Conservation (phyloP, 495 filamentous ascomycete genomes). For the Penicillium turbatum region DNA sequence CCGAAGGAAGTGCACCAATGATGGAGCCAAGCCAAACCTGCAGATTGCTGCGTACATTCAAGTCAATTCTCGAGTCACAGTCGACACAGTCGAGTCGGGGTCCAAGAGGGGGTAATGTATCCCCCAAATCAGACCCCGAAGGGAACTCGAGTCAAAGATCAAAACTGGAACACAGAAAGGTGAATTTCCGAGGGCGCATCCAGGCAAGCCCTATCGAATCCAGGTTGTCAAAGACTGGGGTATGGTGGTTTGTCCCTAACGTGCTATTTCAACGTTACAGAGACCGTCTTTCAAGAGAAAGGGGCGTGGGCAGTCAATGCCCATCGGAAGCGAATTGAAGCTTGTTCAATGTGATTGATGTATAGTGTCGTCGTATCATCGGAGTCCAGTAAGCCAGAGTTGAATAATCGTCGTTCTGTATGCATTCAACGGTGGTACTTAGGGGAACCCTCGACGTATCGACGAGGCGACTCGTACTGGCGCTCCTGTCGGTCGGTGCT, state of each 20-base stretch:
- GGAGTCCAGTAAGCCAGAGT: neutral
- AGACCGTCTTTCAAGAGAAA: slow-evolving; percentile 7
- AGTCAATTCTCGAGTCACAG: slow-evolving; percentile 2
- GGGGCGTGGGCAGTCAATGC: slow-evolving; percentile 16
- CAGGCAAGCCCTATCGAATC: slow-evolving; percentile 17
- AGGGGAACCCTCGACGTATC: slow-evolving; percentile 21
- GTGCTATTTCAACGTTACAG: slow-evolving; percentile 1
- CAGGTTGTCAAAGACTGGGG: slow-evolving; percentile 1
- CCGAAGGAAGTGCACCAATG: slow-evolving; percentile 6
- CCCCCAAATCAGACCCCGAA: neutral
- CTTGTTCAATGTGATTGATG: slow-evolving; percentile 9
- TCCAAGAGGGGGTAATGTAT: neutral
- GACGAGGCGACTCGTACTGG: slow-evolving; percentile 25
- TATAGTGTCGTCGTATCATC: neutral
- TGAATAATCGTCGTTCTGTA: neutral
- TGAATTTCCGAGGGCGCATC: slow-evolving; percentile 16
- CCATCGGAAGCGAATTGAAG: slow-evolving; percentile 11
- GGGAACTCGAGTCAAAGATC: slow-evolving; percentile 2
- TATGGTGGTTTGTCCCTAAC: neutral
- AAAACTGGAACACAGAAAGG: slow-evolving; percentile 1
- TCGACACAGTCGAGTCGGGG: slow-evolving; percentile 1
- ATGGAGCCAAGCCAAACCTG: slow-evolving; percentile 11
- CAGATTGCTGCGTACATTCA: slow-evolving; percentile 7
- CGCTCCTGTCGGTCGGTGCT: slow-evolving; percentile 36
- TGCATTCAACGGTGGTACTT: slow-evolving; percentile 33